Evolutionary conservation across 1,284 basidiomycete genomes (phyloP), one percentile per base, ranked within the genome.

Genomic region (Malassezia arunalokei): DNA sequence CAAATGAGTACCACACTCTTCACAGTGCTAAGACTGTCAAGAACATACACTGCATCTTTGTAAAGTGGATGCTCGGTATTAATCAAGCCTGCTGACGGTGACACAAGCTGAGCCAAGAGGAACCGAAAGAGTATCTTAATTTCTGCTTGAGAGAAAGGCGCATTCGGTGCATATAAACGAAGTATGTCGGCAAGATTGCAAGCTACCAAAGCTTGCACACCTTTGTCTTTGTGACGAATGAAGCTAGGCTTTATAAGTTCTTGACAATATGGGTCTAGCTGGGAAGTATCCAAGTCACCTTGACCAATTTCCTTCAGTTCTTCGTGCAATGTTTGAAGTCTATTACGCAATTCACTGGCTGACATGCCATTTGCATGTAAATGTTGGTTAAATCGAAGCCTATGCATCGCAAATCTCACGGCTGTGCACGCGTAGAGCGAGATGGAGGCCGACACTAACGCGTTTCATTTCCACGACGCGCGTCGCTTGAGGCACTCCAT

Each of bases 171-270:
- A 73, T 90, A 95, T 42, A 98, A 79, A 33, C 89, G 77, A 45
- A 99, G 81, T 54, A 96, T 78, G 74, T 99, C 91, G 1, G 90
- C 89, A 15, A 99, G 79, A 75, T 90, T 96, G 75, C 89, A 94
- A 0, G 89, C 90, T 5, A 86, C 82, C 63, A 86, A 87, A 0
- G 89, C 90, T 74, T 91, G 94, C 63, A 98, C 87, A 17, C 88
- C 89, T 42, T 82, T 81, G 76, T 96, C 91, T 75, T 88, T 92
- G 63, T 98, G 91, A 29, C 91, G 81, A 40, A 95, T 79, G 37
- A 98, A 81, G 2, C 83, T 80, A 1, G 80, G 80, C 66, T 79
- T 79, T 60, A 92, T 81, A 66, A 98, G 82, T 65, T 94, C 86
- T 49, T 84, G 82, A 58, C 83, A 81, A 29, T 84, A 81, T 17